These are phyloP conservation scores for Agaricus sinodeliciosus DNA, from an alignment of 768 basidiomycete species.

Conservation along the genomic window DNA sequence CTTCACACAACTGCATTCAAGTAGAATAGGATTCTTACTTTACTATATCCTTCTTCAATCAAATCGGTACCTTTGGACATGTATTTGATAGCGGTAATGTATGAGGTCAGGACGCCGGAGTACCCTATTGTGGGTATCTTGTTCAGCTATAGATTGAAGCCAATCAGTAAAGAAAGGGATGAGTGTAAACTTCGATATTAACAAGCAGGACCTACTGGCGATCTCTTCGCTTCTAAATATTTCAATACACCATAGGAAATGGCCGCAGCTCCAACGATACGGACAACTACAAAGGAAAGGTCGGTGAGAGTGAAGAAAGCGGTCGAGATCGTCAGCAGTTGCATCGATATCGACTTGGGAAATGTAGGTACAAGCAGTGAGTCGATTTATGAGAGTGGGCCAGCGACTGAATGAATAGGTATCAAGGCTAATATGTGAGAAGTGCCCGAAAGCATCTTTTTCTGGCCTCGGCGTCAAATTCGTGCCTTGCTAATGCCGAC, in stretches of 20 bases:
- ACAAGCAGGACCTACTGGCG: background rate
- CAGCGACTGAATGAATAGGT: no score
- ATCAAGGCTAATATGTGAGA: no score
- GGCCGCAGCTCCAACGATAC: background rate
- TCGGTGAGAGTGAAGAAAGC: background rate
- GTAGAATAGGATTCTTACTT: constrained; percentile 8
- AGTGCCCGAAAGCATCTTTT: no score
- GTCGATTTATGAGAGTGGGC: background rate
- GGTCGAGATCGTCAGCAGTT: background rate
- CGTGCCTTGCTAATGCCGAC: no score
- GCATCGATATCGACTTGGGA: background rate
- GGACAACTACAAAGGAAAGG: background rate
- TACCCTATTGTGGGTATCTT: constrained; percentile 20
- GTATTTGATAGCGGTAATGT: constrained; percentile 18
- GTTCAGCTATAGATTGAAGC: constrained; percentile 8
- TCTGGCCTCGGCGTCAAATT: no score
- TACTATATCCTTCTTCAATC: constrained; percentile 20
- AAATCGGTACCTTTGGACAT: constrained; percentile 16
- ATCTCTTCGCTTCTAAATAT: constrained; percentile 3
- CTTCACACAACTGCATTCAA: background rate
- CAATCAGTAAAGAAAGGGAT: background rate
- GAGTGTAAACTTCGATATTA: background rate
- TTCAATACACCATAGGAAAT: background rate
- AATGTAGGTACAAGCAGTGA: no score
- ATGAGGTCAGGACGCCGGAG: constrained; percentile 18